phyloP scores from a whole-genome alignment of 2,329 filamentous ascomycete genomes.

The Botrytis pseudocinerea region DNA sequence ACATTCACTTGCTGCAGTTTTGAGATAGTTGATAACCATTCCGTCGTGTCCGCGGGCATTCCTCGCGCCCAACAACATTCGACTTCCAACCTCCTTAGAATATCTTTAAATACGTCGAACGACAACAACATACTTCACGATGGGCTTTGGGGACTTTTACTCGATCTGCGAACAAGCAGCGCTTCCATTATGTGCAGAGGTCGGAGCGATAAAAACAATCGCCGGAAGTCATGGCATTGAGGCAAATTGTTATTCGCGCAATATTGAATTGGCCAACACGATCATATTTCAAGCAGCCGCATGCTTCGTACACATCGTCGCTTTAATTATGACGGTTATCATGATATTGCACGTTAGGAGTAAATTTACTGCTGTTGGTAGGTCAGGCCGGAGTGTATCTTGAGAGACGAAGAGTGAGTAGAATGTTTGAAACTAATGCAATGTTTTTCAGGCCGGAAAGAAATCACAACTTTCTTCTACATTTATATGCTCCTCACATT shows the following conservation, averaged over 20 bases:
- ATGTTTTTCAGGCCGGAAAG: conserved; percentile 55
- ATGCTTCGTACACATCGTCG: conserved; percentile 87
- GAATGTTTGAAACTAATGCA: conserved; percentile 27
- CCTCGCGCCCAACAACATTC: conserved; percentile 20
- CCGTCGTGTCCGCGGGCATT: conserved; percentile 20
- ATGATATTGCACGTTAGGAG: conserved; percentile 97
- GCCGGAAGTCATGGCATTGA: conserved; percentile 75
- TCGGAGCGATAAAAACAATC: conserved; percentile 73
- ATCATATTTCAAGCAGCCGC: conserved; percentile 96
- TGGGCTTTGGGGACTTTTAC: conserved; percentile 91
- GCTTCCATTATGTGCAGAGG: conserved; percentile 81
- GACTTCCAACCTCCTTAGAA: conserved; percentile 29
- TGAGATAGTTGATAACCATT: conserved; percentile 10
- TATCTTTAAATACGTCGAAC: conserved; percentile 22
- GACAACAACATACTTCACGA: conserved; percentile 41
- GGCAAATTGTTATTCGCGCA: conserved; percentile 87
- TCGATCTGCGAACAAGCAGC: conserved; percentile 81
- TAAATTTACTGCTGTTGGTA: conserved; percentile 97
- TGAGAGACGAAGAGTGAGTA: not conserved
- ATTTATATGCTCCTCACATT: conserved; percentile 90
- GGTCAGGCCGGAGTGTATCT: conserved; percentile 40
- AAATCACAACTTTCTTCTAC: conserved; percentile 91
- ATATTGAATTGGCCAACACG: conserved; percentile 95
- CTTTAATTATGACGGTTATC: conserved; percentile 87
- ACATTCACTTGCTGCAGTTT: conserved; percentile 30